Evolutionary conservation across 2,329 filamentous ascomycete species (phyloP).

Genomic region (Colletotrichum sp.): DNA sequence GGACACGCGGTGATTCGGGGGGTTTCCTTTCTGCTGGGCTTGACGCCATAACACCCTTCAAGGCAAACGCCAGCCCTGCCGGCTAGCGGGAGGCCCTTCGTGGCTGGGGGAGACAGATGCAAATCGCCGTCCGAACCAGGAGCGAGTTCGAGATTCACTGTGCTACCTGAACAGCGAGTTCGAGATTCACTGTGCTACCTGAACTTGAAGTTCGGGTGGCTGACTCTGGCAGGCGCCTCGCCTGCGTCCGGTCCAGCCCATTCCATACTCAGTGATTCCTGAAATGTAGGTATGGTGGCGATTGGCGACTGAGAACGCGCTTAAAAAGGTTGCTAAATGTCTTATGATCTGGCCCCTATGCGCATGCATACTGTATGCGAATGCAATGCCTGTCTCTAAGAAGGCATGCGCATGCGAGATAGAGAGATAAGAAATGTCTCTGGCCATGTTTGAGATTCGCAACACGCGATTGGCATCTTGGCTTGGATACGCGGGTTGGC

Average conservation of each 20-base stretch:
- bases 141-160: background rate
- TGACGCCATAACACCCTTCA: background rate
- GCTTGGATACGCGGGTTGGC: background rate
- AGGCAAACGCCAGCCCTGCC: background rate
- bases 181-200: no score
- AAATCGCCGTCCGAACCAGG: background rate
- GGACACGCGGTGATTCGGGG: background rate
- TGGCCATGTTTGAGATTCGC: background rate
- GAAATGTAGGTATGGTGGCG: background rate
- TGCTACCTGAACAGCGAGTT: background rate
- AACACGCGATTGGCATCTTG: background rate
- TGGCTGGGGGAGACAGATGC: background rate
- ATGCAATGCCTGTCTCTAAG: conserved; percentile 3
- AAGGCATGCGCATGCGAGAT: conserved; percentile 12
- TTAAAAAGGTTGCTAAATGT: background rate
- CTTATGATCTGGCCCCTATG: background rate
- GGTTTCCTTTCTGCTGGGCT: background rate
- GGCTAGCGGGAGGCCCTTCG: background rate
- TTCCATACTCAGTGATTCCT: background rate
- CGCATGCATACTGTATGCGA: background rate
- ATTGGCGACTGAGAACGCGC: background rate
- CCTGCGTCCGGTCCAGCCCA: background rate
- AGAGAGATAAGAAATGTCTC: background rate
- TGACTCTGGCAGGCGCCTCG: background rate
- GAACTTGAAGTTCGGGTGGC: background rate